These are phyloP conservation scores for Sporothrix luriei DNA, from an alignment of 2,329 filamentous ascomycete species.

Conservation along the genomic window DNA sequence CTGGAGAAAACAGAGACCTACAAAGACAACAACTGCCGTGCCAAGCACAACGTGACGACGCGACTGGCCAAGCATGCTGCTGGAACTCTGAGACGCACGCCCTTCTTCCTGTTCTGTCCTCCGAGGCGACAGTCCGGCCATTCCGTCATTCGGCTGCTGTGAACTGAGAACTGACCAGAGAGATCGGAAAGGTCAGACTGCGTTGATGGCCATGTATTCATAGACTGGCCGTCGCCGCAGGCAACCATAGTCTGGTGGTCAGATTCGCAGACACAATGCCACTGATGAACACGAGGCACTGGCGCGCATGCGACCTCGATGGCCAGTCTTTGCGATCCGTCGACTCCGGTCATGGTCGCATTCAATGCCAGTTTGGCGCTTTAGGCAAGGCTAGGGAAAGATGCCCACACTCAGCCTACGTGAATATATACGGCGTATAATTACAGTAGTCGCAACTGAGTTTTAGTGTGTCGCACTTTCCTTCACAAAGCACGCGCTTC, in stretches of 20 bases:
- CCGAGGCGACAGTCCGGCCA: conserved; percentile 7
- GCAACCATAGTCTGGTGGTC: no score
- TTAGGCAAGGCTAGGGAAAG: neutral
- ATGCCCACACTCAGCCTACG: conserved; percentile 17
- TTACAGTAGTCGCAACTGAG: no score
- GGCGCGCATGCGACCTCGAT: neutral
- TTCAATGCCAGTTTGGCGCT: neutral
- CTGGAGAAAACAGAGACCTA: neutral
- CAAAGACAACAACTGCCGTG: neutral
- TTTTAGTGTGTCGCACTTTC: no score
- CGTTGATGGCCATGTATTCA: neutral
- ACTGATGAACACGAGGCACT: no score
- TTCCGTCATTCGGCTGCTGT: neutral
- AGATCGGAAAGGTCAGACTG: no score
- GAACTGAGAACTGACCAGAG: neutral
- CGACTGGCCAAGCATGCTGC: neutral
- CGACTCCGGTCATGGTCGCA: no score
- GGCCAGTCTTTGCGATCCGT: neutral
- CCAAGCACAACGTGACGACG: neutral
- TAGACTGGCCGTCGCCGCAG: neutral
- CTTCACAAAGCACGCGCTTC: no score
- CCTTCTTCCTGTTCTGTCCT: conserved; percentile 2
- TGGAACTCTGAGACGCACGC: neutral
- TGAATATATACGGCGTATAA: neutral
- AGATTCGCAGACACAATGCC: no score